phyloP scores from a whole-genome alignment of 306 rosid genomes.

The Prunus mira region DNA sequence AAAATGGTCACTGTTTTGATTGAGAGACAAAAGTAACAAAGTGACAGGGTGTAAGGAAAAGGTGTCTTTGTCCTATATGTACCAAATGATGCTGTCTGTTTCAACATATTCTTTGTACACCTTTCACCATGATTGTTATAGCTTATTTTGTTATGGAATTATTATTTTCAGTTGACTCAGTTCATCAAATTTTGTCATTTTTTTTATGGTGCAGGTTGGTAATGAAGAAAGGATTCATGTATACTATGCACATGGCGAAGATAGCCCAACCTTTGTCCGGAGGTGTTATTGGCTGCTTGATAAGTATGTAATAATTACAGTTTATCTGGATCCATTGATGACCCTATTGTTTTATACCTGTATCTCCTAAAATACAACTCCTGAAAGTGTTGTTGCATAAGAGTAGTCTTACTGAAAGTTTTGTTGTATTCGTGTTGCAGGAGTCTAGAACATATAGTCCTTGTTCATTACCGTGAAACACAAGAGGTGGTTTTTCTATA shows the following conservation, averaged over 20 bases:
- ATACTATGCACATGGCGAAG: slow-evolving; percentile 93
- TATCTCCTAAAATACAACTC: background rate
- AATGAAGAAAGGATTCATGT: slow-evolving; percentile 97
- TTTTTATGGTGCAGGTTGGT: slow-evolving; percentile 61
- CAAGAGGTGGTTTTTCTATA: slow-evolving; percentile 60
- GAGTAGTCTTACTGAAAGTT: slow-evolving; percentile 10
- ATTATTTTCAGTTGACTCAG: background rate
- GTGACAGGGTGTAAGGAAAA: background rate
- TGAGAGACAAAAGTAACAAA: background rate
- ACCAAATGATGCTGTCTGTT: background rate
- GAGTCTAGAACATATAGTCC: slow-evolving; percentile 91
- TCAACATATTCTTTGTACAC: background rate
- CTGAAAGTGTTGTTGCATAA: slow-evolving; percentile 5
- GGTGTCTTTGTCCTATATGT: background rate
- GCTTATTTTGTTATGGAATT: background rate
- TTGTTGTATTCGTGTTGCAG: slow-evolving; percentile 52
- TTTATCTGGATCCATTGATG: slow-evolving; percentile 20
- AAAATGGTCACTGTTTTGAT: background rate
- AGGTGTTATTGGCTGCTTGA: slow-evolving; percentile 98
- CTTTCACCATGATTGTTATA: background rate
- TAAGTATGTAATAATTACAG: slow-evolving; percentile 58
- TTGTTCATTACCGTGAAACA: slow-evolving; percentile 96
- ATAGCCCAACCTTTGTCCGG: slow-evolving; percentile 73
- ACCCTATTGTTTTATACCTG: background rate
- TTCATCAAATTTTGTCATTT: slow-evolving; percentile 15